Base-by-base conservation (phyloP, 345 rosid genomes). In the Excoecaria agallocha region DNA sequence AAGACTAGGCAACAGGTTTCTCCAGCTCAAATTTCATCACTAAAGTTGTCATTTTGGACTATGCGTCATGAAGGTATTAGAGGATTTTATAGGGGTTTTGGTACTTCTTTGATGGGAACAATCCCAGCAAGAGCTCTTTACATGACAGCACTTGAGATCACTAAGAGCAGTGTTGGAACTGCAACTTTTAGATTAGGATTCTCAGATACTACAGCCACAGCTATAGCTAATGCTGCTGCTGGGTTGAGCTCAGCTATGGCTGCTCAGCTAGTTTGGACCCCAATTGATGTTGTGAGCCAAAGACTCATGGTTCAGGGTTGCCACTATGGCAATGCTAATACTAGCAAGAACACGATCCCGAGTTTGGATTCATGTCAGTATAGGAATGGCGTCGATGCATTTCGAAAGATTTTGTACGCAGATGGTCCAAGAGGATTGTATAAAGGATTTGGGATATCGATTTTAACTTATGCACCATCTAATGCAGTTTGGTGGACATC, bases 401-500 rank as follows among this genome's bases (percentile, higher is more conserved):
- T 91, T 80, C 82, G 75, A 79, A 91, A 89, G 85, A 94, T 92
- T 66, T 72, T 94, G 61, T 67, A 71, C 7, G 81, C 88, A 0
- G 97, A 94, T 84, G 98, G 98, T 52, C 88, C 83, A 6, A 84
- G 84, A 45, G 97, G 98, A 38, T 83, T 94, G 67, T 94, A 94
- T 64, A 86, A 97, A 80, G 98, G 98, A 59, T 94, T 94, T 76
- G 97, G 97, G 83, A 82, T 94, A 68, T 94, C 98, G 20, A 90
- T 94, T 74, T 69, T 92, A 90, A 89, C 97, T 22, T 94, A 94
- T 66, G 98, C 98, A 0, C 98, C 98, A 6, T 94, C 97, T 20
- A 94, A 94, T 56, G 95, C 98, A 0, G 93, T 94, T 65, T 94
- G 98, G 97, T 94, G 98, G 98, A 84, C 94, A 1, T 92, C 98